Base-by-base conservation (phyloP, 805 yeast species). In the Spathaspora sp. region DNA sequence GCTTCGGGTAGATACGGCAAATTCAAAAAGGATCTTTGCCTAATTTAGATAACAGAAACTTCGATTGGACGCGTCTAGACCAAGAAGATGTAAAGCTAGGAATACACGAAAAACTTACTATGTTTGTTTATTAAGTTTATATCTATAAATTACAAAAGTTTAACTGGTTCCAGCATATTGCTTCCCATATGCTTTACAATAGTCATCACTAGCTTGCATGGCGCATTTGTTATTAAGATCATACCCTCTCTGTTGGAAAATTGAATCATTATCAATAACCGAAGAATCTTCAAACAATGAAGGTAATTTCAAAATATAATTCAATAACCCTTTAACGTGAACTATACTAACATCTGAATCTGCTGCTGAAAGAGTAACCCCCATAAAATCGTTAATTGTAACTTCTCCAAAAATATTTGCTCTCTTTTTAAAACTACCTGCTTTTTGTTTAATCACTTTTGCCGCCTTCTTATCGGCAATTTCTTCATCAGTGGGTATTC, bases 331-430 rank as follows among this genome's bases (percentile, higher is more conserved):
- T 46, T 59, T 63, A 10, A 74, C 58, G 51, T 72, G 70, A 14
- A 74, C 52, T 11, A 65, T 57, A 46, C 67, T 67, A 14, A 71
- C 71, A 14, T 74, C 71, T 28, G 58, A 55, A 56, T 75, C 78
- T 8, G 70, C 67, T 20, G 68, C 68, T 1, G 77, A 72, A 10
- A 70, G 56, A 2, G 76, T 57, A 20, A 75, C 60, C 1, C 74
- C 64, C 55, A 72, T 49, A 35, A 60, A 59, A 52, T 70, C 75
- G 6, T 61, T 55, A n/a, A 52, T 35, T 11, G 20, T 23, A 1
- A 48, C 50, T 5, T 42, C 49, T 23, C 43, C 43, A 20, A 38
- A 46, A 28, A 32, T 38, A 35, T 38, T 35, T 18, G 32, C 28
- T 35, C 43, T 32, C 39, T 38, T 32, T 23, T 20, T 29, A 8